Base-by-base conservation (phyloP, 192 early-diverging fungal species). In the Chytriomyces confervae region DNA sequence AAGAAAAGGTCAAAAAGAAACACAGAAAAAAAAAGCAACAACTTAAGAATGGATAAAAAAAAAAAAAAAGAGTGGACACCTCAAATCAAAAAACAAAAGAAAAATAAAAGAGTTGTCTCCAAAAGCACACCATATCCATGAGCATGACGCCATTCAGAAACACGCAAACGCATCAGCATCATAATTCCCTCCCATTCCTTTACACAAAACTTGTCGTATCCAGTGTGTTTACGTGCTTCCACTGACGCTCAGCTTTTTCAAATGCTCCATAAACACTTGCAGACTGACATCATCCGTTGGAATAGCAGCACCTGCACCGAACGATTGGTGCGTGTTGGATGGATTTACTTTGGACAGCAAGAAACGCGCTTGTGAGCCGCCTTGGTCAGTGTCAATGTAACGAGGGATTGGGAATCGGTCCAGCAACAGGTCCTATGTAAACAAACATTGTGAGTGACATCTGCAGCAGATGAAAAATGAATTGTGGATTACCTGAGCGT, bases 281-380 rank as follows among this genome's bases (percentile, higher is more conserved):
- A 99, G 81, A 63, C 93, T 96, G 69, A 98, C 98, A 86, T 99
- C 98, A 73, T 99, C 98, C 44, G 98, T 99, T 69, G 98, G 91
- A 62, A 99, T 97, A 5, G 96, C 94, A 78, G 93, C 90, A n/a
- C 95, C 96, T 23, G 68, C 81, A 68, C 36, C 49, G 48, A 65
- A 36, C 36, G 90, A 91, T 46, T 88, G 89, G 83, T 99, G 96
- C 3, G 97, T 98, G 4, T 93, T 96, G 23, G 96, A 98, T 48
- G 98, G 98, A 74, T 99, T 99, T 53, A 99, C 91, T 79, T 99
- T 99, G 66, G 94, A 94, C 60, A 98, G 89, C 66, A 99, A 82
- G 93, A 99, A 99, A 65, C 98, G 94, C 5, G 96, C 96, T 87
- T 99, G 98, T 5, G 97, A 98, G 10, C 95, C 95, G 61, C 94